Evolutionary conservation across 2,329 filamentous ascomycete species (phyloP).

Genomic region (Pseudovirgaria hyperparasitica): DNA sequence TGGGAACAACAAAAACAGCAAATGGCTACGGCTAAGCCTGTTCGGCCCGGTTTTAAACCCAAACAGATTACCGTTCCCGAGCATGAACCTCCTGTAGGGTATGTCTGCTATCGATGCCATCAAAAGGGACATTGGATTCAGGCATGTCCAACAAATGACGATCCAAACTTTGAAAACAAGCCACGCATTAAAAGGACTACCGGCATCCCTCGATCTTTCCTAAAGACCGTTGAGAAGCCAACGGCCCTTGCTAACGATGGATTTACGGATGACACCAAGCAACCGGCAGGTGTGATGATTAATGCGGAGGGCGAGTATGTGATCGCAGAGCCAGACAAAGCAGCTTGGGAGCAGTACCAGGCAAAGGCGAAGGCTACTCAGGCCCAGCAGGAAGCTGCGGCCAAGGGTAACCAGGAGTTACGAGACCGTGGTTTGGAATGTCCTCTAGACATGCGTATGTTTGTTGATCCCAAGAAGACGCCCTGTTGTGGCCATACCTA

Average conservation of each 20-base stretch:
- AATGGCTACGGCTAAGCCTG: slow-evolving; percentile 56
- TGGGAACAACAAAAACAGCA: slow-evolving; percentile 91
- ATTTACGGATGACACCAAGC: slow-evolving; percentile 66
- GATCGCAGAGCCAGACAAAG: slow-evolving; percentile 88
- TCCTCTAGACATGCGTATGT: slow-evolving; percentile 93
- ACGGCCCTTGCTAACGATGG: slow-evolving; percentile 58
- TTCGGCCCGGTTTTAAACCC: slow-evolving; percentile 25
- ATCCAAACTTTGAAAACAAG: slow-evolving; percentile 88
- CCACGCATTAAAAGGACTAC: slow-evolving; percentile 92
- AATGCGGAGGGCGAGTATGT: slow-evolving; percentile 97
- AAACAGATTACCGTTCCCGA: slow-evolving; percentile 74
- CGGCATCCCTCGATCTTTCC: slow-evolving; percentile 87
- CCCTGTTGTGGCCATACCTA: slow-evolving; percentile 97
- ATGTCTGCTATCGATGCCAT: slow-evolving; percentile 91
- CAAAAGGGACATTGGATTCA: slow-evolving; percentile 99
- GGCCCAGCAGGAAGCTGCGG: slow-evolving; percentile 65
- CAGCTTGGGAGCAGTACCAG: slow-evolving; percentile 93
- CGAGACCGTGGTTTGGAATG: slow-evolving; percentile 84
- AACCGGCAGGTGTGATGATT: slow-evolving; percentile 86
- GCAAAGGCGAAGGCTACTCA: slow-evolving; percentile 82
- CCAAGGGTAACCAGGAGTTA: slow-evolving; percentile 71
- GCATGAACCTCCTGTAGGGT: slow-evolving; percentile 83
- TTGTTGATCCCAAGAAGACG: slow-evolving; percentile 97
- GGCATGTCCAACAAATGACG: slow-evolving; percentile 94
- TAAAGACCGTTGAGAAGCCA: slow-evolving; percentile 91